Percentiles rank a stretch among this genome's conserved stretches.
These are phyloP conservation scores for Rosa chinensis DNA, from an alignment of 306 rosid genomes.

Conservation along the genomic window DNA sequence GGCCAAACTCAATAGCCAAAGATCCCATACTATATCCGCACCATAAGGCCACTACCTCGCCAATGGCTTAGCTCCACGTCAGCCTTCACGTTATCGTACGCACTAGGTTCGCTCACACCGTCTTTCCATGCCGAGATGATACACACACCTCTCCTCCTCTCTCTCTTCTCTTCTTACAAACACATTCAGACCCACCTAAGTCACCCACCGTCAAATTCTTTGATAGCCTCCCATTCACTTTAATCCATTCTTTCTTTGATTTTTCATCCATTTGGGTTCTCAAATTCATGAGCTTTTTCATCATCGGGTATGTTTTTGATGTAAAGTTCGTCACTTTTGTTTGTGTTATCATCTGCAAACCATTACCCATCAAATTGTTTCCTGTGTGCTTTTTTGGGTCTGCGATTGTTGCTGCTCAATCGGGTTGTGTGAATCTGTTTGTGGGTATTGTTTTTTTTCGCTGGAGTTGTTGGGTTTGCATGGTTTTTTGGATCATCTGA, in stretches of 20 bases:
- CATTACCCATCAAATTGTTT: background rate
- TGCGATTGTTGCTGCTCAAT: slow-evolving; percentile 18
- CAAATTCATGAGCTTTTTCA: slow-evolving; percentile 7
- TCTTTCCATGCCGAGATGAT: slow-evolving; percentile 30
- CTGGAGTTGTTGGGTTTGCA: background rate
- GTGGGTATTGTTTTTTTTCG: slow-evolving; percentile 18
- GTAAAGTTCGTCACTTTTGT: slow-evolving; percentile 12
- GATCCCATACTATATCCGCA: background rate
- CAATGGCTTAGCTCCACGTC: slow-evolving; percentile 18
- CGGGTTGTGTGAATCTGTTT: slow-evolving; percentile 25
- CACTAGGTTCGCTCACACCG: slow-evolving; percentile 26
- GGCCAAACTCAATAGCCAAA: background rate
- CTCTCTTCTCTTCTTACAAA: slow-evolving; percentile 7
- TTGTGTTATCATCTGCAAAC: background rate
- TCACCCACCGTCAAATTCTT: slow-evolving; percentile 35
- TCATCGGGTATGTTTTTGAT: slow-evolving; percentile 19
- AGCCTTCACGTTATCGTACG: slow-evolving; percentile 6
- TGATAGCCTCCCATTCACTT: slow-evolving; percentile 18
- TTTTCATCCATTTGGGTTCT: slow-evolving; percentile 16
- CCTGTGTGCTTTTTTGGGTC: background rate
- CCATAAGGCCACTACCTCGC: background rate
- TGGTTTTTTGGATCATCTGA: slow-evolving; percentile 14
- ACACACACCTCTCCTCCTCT: background rate
- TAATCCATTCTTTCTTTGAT: slow-evolving; percentile 13
- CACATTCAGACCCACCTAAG: slow-evolving; percentile 37